Percentiles rank a stretch among this genome's conserved stretches.
Evolutionary conservation across 139 green algal genomes (phyloP).

Genomic region (Tetradesmus obliquus): DNA sequence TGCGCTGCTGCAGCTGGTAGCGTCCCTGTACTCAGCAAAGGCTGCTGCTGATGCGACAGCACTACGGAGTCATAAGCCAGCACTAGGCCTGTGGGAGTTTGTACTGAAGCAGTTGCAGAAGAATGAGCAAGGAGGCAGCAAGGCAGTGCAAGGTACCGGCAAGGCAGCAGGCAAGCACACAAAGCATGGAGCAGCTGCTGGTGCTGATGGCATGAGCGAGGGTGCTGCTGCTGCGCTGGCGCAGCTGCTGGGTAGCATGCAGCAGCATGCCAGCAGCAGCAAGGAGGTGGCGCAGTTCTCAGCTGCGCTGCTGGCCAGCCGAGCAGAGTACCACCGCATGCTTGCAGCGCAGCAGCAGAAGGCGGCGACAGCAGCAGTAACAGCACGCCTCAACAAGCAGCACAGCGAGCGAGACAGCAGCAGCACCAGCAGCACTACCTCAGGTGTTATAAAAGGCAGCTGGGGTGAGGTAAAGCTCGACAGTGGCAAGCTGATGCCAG

Average conservation of each 20-base stretch:
- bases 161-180: background rate
- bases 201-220: background rate
- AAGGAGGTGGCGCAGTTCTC: constrained; percentile 29
- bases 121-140: background rate
- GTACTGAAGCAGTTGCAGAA: constrained; percentile 20
- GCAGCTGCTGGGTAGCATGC: constrained; percentile 32
- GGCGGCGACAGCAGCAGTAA: background rate
- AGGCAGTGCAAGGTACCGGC: background rate
- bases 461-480: constrained; percentile 16
- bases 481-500: constrained; percentile 11
- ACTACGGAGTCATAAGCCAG: background rate
- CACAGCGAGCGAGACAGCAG: background rate
- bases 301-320: constrained; percentile 4
- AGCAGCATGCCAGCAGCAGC: constrained; percentile 7
- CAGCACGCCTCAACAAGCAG: background rate
- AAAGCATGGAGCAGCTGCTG: background rate
- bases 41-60: constrained; percentile 38
- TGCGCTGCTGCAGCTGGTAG: constrained; percentile 35
- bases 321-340: background rate
- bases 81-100: constrained; percentile 3
- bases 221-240: constrained; percentile 5
- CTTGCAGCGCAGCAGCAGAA: background rate
- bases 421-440: constrained; percentile 4
- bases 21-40: constrained; percentile 1
- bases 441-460: background rate